Evolutionary conservation across 225 moss, liverwort and hornwort genomes (phyloP), one percentile per base, ranked within the genome.

Genomic region (Pleurozium schreberi): DNA sequence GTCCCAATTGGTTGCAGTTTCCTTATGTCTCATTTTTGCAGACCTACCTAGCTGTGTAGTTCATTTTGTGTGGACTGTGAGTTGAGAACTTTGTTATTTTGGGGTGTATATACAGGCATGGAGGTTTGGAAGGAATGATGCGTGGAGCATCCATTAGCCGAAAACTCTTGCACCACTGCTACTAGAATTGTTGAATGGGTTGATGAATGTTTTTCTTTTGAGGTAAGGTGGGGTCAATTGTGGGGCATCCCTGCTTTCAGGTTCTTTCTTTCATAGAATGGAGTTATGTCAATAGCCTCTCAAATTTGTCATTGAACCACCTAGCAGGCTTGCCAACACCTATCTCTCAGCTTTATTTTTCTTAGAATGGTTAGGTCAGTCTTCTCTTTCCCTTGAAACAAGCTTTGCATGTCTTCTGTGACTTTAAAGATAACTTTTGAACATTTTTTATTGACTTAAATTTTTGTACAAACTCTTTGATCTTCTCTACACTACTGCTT

Each of bases 81-180:
- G 8, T 77, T 77, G 5, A 21, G 36, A 23, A 38, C 22, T 67
- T 67, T n/a, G 21, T n/a, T 7, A 21, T 76, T 22, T 8, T n/a
- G 14, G 65, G 14, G 13, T 20, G 45, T 34, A 21, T 52, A 21
- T 12, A 1, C 1, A 76, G 0, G 76, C 12, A 34, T 76, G 52
- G 20, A 76, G 21, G 21, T 50, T 5, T 7, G 7, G 31, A 42
- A 70, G 16, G 27, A 42, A 10, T 27, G 43, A 16, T 2, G 4
- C 1, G 1, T 40, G 26, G 71, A 71, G 43, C 27, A 71, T 43
- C 71, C 16, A 71, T 27, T 10, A 27, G 16, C 5, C 3, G 1
- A 43, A 15, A 40, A 16, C 27, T 26, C 16, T 27, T 42, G 42
- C 4, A 0, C 0, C 2, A 8, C 0, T 70, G 9, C 26, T 70